These are phyloP conservation scores for Moricandia arvensis DNA, from an alignment of 345 rosid species.

Conservation along the genomic window DNA sequence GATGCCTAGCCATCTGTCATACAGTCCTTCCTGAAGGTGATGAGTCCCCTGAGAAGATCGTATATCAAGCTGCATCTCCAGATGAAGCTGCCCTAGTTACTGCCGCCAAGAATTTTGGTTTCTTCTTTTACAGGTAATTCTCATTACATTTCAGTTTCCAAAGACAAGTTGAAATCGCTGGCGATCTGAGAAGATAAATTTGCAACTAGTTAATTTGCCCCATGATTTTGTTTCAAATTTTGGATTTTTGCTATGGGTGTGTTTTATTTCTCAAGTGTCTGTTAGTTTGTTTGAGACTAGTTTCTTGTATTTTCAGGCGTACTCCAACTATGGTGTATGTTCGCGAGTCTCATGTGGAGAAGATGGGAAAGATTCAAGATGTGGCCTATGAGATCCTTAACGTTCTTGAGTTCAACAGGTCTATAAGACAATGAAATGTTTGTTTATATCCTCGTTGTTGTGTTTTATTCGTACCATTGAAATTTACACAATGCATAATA, in stretches of 20 bases:
- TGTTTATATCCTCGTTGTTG: constrained; percentile 9
- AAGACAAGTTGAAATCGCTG: constrained; percentile 5
- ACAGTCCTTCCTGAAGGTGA: constrained; percentile 99
- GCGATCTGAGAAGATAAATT: constrained; percentile 1
- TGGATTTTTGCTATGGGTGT: neutral
- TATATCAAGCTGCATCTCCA: constrained; percentile 99
- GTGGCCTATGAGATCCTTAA: constrained; percentile 88
- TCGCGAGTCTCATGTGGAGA: constrained; percentile 98
- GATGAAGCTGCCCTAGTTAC: constrained; percentile 97
- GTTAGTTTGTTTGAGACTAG: constrained; percentile 30
- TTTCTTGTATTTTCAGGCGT: constrained; percentile 57
- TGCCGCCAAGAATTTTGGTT: constrained; percentile 98
- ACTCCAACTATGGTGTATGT: constrained; percentile 90
- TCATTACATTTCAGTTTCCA: constrained; percentile 7
- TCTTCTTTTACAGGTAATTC: constrained; percentile 88
- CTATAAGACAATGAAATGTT: constrained; percentile 20
- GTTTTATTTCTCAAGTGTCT: constrained; percentile 18
- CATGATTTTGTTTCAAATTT: constrained; percentile 6
- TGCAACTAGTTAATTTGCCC: constrained; percentile 15
- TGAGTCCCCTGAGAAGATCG: constrained; percentile 85
- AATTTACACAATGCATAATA: constrained; percentile 37
- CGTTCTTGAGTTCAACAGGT: constrained; percentile 99
- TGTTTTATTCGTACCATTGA: constrained; percentile 17
- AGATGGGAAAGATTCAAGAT: constrained; percentile 85
- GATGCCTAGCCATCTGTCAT: constrained; percentile 99